These are phyloP conservation scores for Populus tremula DNA, from an alignment of 345 rosid genomes.

Conservation along the genomic window DNA sequence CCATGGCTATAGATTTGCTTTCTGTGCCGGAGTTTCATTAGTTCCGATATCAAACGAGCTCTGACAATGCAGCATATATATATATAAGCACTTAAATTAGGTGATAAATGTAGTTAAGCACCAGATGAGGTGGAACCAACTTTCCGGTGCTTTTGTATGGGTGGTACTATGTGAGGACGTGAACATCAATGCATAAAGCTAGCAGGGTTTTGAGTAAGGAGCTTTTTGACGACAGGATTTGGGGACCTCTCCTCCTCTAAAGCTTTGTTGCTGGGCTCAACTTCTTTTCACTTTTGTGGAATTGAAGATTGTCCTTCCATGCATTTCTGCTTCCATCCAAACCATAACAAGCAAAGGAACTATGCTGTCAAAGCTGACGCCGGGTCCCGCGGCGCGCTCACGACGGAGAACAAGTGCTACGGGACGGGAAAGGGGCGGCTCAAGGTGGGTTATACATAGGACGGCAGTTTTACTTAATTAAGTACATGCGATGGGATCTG, in stretches of 20 bases:
- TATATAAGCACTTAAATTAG: neutral
- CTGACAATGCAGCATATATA: neutral
- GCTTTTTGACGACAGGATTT: slow-evolving; percentile 28
- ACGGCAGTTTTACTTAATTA: no score
- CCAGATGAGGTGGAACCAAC: slow-evolving; percentile 12
- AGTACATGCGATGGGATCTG: no score
- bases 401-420: no score
- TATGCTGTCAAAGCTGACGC: no score
- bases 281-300: slow-evolving; percentile 67
- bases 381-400: no score
- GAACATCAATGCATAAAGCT: slow-evolving; percentile 44
- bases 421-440: no score
- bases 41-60: neutral
- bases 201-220: slow-evolving; percentile 28
- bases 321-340: slow-evolving; percentile 19
- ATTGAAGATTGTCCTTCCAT: slow-evolving; percentile 63
- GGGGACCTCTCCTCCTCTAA: slow-evolving; percentile 55
- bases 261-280: slow-evolving; percentile 43
- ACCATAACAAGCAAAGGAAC: neutral
- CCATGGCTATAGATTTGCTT: no score
- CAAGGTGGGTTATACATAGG: neutral
- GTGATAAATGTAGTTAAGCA: neutral
- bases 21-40: neutral
- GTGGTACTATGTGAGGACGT: slow-evolving; percentile 31
- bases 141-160: slow-evolving; percentile 17